phyloP scores from a whole-genome alignment of 495 filamentous ascomycete genomes.

The Hypomontagnella monticulosa region DNA sequence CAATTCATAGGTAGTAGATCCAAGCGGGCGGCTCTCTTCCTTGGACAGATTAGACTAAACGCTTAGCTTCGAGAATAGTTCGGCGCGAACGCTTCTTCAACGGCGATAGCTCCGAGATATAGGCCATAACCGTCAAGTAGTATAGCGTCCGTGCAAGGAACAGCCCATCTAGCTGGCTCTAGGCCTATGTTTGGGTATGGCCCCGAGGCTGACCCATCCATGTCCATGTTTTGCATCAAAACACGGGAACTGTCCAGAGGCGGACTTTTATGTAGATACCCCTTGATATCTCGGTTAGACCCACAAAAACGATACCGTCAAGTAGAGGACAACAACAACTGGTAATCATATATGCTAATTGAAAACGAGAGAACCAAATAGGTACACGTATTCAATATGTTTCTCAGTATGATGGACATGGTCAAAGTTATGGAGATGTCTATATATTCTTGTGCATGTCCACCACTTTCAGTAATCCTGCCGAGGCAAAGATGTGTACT shows the following conservation, averaged over 20 bases:
- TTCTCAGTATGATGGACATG: no score
- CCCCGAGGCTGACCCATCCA: background rate
- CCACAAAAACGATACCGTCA: background rate
- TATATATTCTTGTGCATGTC: no score
- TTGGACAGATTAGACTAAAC: constrained; percentile 19
- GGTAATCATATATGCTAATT: background rate
- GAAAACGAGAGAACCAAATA: background rate
- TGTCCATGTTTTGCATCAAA: constrained; percentile 8
- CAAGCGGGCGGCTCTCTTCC: constrained; percentile 19
- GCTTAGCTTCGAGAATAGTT: constrained; percentile 15
- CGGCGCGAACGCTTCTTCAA: constrained; percentile 9
- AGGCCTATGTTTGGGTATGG: constrained; percentile 11
- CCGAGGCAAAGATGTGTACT: no score
- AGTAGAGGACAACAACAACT: no score
- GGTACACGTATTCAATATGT: no score
- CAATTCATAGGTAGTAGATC: constrained; percentile 18
- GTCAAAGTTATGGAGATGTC: no score
- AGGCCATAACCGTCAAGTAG: constrained; percentile 3
- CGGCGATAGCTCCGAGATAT: constrained; percentile 12
- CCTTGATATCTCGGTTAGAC: background rate
- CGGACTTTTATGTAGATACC: background rate
- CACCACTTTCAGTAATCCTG: no score
- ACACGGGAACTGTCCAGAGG: constrained; percentile 6
- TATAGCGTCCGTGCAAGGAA: constrained; percentile 22
- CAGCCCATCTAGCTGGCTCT: constrained; percentile 9